Percentiles rank a stretch among this genome's conserved stretches.
Evolutionary conservation across 1,139 yeast genomes (phyloP).

Genomic region (Saccharomycopsis crataegensis): DNA sequence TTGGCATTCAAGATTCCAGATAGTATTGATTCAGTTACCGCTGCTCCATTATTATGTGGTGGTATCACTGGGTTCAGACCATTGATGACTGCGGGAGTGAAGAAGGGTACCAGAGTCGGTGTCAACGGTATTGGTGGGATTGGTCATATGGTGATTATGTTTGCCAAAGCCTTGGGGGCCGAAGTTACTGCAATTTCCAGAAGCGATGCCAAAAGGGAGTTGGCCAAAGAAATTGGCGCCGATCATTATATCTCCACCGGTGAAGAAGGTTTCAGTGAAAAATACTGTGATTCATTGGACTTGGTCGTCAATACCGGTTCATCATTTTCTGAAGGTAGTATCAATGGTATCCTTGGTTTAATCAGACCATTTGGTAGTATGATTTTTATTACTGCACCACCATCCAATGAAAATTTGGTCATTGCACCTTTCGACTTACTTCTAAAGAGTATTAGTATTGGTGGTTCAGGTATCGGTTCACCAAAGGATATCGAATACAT

Average conservation of each 20-base stretch:
- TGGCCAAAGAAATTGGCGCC: conserved; percentile 48
- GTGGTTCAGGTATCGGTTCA: conserved; percentile 37
- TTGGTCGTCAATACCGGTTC: conserved; percentile 46
- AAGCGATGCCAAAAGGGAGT: conserved; percentile 40
- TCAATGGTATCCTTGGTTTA: conserved; percentile 28
- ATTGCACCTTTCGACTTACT: conserved; percentile 30
- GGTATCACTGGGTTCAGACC: conserved; percentile 49
- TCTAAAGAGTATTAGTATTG: conserved; percentile 27
- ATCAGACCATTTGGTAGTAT: conserved; percentile 38
- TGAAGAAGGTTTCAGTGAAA: conserved; percentile 33
- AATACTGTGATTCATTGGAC: conserved; percentile 30
- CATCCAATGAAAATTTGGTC: conserved; percentile 38
- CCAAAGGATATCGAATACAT: conserved; percentile 49
- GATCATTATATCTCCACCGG: conserved; percentile 44
- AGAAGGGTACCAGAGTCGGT: conserved; percentile 40
- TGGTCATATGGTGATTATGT: conserved; percentile 53
- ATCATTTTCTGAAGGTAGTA: conserved; percentile 29
- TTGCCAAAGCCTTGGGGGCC: conserved; percentile 52
- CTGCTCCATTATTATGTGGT: conserved; percentile 48
- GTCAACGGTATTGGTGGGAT: conserved; percentile 55
- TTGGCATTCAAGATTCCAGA: conserved; percentile 45
- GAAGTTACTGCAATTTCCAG: conserved; percentile 50
- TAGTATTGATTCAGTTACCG: conserved; percentile 33
- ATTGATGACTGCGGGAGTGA: conserved; percentile 36
- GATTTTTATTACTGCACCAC: conserved; percentile 49